Conservation (phyloP, 2,329 filamentous ascomycete species). For the Elsinoe fawcettii region DNA sequence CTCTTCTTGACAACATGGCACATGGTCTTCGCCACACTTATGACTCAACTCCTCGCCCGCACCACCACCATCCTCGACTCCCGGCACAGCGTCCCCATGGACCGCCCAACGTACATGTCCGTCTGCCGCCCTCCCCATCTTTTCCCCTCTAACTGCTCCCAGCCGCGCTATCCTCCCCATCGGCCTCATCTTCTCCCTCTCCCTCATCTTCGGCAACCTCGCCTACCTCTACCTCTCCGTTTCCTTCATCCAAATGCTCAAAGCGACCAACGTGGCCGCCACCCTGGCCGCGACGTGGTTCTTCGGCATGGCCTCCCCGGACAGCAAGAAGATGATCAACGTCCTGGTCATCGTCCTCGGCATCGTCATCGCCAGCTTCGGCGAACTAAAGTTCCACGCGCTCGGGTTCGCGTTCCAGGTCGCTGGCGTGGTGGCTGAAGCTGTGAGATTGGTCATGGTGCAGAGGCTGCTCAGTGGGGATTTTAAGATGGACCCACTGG, state of each 20-base stretch:
- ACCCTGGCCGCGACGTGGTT: conserved; percentile 85
- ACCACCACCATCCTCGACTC: conserved; percentile 87
- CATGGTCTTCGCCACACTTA: conserved; percentile 81
- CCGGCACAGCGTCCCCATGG: conserved; percentile 91
- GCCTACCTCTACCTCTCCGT: conserved; percentile 94
- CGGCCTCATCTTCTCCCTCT: conserved; percentile 90
- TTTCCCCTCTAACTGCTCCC: conserved; percentile 45
- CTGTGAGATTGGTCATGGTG: conserved; percentile 75
- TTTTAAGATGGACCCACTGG: conserved; percentile 87
- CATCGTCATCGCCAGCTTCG: conserved; percentile 87
- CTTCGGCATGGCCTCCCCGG: conserved; percentile 75
- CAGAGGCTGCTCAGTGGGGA: conserved; percentile 73
- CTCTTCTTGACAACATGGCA: conserved; percentile 95
- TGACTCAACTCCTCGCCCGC: conserved; percentile 87
- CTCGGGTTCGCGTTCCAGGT: conserved; percentile 75
- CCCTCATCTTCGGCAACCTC: conserved; percentile 91
- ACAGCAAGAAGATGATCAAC: conserved; percentile 80
- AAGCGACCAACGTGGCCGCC: conserved; percentile 92
- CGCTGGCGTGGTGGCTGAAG: conserved; percentile 72
- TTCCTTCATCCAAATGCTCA: conserved; percentile 98
- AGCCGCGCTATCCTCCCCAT: conserved; percentile 89
- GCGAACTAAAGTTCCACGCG: conserved; percentile 88
- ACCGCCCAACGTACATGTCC: conserved; percentile 70
- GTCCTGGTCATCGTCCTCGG: conserved; percentile 91
- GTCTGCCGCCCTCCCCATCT: conserved; percentile 84